Evolutionary conservation across 164 flowering plant species (phyloP), one percentile per base, ranked within the genome.

Genomic region (Berberis vulgaris): DNA sequence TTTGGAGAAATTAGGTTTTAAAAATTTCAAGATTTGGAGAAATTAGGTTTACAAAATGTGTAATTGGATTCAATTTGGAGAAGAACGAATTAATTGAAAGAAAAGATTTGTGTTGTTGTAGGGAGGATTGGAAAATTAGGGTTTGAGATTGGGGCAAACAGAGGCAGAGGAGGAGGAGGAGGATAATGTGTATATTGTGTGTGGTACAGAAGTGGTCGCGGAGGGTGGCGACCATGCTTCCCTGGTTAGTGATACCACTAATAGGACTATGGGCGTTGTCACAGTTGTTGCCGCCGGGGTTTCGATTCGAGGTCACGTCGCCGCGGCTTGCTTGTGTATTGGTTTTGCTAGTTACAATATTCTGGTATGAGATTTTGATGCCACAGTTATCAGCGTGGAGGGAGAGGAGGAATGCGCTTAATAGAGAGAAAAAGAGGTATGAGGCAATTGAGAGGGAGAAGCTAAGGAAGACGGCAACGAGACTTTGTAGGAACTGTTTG

Each of bases 331-430:
- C 98, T n/a, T 93, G 98, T 65, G 86, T 93, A 54, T 72, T 84
- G 67, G 97, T 93, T 65, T 84, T 93, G 5, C 67, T 93, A 76
- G 86, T 93, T 59, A 90, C 98, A 41, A 72, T 93, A 8, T 83
- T 88, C 69, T 93, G 98, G 98, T 93, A 93, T 65, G 98, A 93
- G 83, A 71, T 93, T 73, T 79, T 93, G 80, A 93, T 93, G 98
- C 98, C 98, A 0, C 88, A 86, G 82, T 74, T 93, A 49, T 93
- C 96, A 0, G 79, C 90, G 13, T 93, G 98, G 98, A 69, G 92
- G 66, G 82, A 76, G 9, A 75, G 88, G 6, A 80, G 97, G 69
- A 90, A 77, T 76, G 97, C 94, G 0, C 63, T 81, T 46, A 77
- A 90, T 52, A 80, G 86, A 74, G 96, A 88, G 77, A 84, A 80